Evolutionary conservation across 768 basidiomycete genomes (phyloP).

Genomic region (Cytidiella melzeri): DNA sequence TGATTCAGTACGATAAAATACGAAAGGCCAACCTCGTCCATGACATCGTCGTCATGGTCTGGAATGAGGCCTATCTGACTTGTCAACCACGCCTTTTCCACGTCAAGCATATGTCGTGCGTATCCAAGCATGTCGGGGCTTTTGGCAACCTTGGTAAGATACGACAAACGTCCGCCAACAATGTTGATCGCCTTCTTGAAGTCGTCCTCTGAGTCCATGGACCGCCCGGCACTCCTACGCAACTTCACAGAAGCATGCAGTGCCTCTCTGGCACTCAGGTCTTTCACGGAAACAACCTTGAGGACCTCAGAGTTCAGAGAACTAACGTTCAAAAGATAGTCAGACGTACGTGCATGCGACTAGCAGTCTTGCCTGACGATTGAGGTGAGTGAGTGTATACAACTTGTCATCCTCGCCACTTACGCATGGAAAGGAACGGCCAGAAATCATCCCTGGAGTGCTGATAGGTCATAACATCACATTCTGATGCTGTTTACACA

Average conservation of each 20-base stretch:
- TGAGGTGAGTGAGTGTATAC: conserved; percentile 11
- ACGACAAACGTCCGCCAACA: conserved; percentile 78
- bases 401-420: conserved; percentile 18
- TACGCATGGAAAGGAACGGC: conserved; percentile 66
- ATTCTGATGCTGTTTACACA: conserved; percentile 8
- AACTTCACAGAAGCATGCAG: conserved; percentile 49
- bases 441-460: conserved; percentile 73
- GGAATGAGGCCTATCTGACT: conserved; percentile 77
- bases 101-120: conserved; percentile 59
- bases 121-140: conserved; percentile 54
- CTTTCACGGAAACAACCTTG: conserved; percentile 66
- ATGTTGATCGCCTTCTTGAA: conserved; percentile 46
- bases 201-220: conserved; percentile 29
- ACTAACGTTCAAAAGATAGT: no score
- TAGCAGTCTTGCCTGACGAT: conserved; percentile 59
- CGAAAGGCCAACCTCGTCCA: conserved; percentile 65
- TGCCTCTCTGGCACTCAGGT: conserved; percentile 57
- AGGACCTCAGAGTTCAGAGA: neutral
- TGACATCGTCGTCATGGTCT: conserved; percentile 80
- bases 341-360: conserved; percentile 57
- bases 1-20: neutral
- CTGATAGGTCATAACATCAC: conserved; percentile 8
- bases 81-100: conserved; percentile 76
- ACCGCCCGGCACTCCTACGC: conserved; percentile 36
- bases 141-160: conserved; percentile 61